Base-by-base conservation (phyloP, 2,329 filamentous ascomycete genomes). In the Penicillium crustosum region DNA sequence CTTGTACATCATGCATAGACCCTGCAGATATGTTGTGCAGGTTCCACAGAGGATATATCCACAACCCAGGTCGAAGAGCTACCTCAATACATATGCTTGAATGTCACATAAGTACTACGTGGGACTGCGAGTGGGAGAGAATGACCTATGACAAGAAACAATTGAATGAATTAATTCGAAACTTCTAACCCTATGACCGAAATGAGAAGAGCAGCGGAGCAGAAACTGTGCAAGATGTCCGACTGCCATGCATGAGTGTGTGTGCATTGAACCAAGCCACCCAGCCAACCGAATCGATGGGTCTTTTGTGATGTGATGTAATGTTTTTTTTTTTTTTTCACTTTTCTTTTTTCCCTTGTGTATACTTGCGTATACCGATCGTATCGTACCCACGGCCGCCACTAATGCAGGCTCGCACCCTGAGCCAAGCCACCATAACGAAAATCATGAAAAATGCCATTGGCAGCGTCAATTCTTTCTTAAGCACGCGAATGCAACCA, bases 91-190 rank as follows among this genome's bases (percentile, higher is more conserved):
- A 21, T 10, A 35, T 7, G 19, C 13, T 13, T 17, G n/a, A 7
- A 17, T 35, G 29, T 33, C 7, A 31, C n/a, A n/a, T n/a, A n/a
- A n/a, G 15, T 25, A 29, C 25, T 29, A 27, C 4, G 12, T 9
- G 29, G 35, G n/a, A 50, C 12, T 29, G 12, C 7, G 10, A 29
- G 10, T n/a, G 33, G 33, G 12, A 38, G n/a, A 29, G n/a, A 21
- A 8, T 7, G 8, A 15, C 8, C 21, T 12, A n/a, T 35, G 9
- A 4, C 4, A 29, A 8, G 49, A 33, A 27, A 50, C 44, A 29
- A 51, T 54, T 49, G 53, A 61, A 57, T 59, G 58, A 54, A 62
- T 55, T 62, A 53, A 55, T 57, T 56, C 25, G 44, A 45, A 10
- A 53, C 5, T 42, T 53, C 49, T 57, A 36, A 41, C 25, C 21